phyloP scores from a whole-genome alignment of 169 alveolate genomes.

The Cyclospora cayetanensis region DNA sequence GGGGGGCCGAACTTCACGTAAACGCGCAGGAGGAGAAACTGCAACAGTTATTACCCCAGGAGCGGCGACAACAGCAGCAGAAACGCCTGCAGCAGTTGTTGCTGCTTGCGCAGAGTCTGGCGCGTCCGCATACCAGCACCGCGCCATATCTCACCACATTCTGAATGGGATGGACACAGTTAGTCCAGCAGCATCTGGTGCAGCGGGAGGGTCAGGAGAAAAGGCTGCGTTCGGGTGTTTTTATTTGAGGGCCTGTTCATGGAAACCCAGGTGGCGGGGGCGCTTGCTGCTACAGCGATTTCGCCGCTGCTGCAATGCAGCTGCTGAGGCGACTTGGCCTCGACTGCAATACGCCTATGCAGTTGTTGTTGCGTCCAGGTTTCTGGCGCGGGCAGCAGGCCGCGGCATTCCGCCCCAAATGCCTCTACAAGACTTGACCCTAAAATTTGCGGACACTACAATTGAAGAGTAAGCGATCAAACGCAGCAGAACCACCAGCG shows the following conservation, averaged over 20 bases:
- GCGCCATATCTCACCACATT: too few species aligned
- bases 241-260: too few species aligned
- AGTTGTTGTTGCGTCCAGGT: constrained; percentile 18
- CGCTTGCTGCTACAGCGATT: background rate
- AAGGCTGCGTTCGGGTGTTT: too few species aligned
- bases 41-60: background rate
- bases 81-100: constrained; percentile 22
- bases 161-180: too few species aligned
- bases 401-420: constrained; percentile 35
- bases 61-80: background rate
- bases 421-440: constrained; percentile 41
- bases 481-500: background rate
- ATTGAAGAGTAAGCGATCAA: background rate
- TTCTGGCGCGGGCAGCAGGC: constrained; percentile 35
- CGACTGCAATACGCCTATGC: constrained; percentile 6
- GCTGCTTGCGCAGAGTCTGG: too few species aligned
- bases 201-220: background rate
- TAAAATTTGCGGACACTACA: constrained; percentile 15
- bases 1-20: background rate
- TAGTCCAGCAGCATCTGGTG: background rate
- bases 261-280: too few species aligned
- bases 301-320: background rate
- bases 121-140: background rate
- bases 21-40: background rate
- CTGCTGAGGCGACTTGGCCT: background rate